Base-by-base conservation (phyloP, 2,329 filamentous ascomycete species). In the Corinectria fuckeliana region DNA sequence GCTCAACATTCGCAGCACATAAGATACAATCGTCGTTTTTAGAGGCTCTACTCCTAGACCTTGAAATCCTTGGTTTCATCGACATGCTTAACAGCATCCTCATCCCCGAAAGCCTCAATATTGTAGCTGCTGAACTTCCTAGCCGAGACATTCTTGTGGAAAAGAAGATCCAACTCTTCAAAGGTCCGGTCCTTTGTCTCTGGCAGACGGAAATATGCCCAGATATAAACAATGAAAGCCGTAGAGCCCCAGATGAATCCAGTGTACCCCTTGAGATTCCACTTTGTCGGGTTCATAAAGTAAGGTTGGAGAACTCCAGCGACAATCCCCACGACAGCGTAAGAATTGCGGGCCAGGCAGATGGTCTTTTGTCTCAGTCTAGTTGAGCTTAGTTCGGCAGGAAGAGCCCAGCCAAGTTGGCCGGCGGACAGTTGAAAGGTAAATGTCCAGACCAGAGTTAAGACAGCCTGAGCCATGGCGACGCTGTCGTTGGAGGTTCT, bases 131-230 rank as follows among this genome's bases (percentile, higher is more conserved):
- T 55, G 30, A 63, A 63, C 48, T 61, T 34, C 25, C 67, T 63
- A 1, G 67, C 67, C 8, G 65, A 51, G 0, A 69, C 53, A 10
- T 50, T 44, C 42, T 67, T 69, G n/a, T 67, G 64, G 68, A 86
- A 86, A 39, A 87, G 66, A 10, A 81, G 74, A 52, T 85, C 83
- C 1, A 86, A 74, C 70, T 86, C 82, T 63, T 82, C 81, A 44
- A 83, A 80, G 0, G 80, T 82, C 20, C 81, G 76, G 2, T 77
- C 80, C 39, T 80, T 80, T 0, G 82, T 79, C 69, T 86, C 84
- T 3, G 82, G 82, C 6, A 84, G 70, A 18, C 79, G 81, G 67
- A 82, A 77, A 56, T 77, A 81, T 57, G 82, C 72, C 72, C 72
- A 74, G 11, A 69, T 20, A 3, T 72, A 68, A 4, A 71, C 64